Conservation (phyloP, 2,329 filamentous ascomycete species). For the Diaporthe citri region DNA sequence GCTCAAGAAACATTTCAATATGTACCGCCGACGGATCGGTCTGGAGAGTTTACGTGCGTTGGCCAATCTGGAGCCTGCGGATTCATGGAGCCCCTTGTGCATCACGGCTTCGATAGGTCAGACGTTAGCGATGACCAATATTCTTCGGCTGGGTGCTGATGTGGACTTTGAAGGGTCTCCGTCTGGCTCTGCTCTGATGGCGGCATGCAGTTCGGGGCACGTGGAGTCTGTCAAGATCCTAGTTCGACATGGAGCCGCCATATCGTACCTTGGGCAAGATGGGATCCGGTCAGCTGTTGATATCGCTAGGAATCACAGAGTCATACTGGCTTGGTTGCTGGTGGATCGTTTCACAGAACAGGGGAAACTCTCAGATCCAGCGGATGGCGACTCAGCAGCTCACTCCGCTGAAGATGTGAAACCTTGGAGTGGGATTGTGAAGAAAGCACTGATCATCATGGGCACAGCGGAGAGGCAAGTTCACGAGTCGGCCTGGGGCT, state of each 20-base stretch:
- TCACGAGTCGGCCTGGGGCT: background rate
- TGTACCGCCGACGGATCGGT: background rate
- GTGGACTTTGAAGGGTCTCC: conserved; percentile 21
- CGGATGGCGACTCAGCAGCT: too few species aligned
- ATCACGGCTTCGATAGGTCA: background rate
- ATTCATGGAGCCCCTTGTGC: conserved; percentile 4
- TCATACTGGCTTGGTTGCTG: background rate
- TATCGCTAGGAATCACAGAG: background rate
- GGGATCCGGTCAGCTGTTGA: background rate
- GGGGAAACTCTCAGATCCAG: background rate
- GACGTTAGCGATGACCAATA: background rate
- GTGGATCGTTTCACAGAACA: conserved; percentile 4
- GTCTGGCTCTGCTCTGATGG: conserved; percentile 7
- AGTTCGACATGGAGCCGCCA: background rate
- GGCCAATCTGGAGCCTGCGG: background rate
- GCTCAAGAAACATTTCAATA: background rate
- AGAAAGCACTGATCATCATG: background rate
- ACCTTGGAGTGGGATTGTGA: background rate
- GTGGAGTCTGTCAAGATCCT: conserved; percentile 1
- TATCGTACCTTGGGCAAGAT: background rate
- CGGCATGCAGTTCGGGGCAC: background rate
- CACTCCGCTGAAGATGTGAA: too few species aligned
- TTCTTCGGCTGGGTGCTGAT: background rate
- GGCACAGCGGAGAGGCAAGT: background rate
- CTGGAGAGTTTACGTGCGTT: background rate